Percentiles rank a stretch among this genome's conserved stretches.
Conservation (phyloP, 306 rosid species). For the Quercus engelmannii region DNA sequence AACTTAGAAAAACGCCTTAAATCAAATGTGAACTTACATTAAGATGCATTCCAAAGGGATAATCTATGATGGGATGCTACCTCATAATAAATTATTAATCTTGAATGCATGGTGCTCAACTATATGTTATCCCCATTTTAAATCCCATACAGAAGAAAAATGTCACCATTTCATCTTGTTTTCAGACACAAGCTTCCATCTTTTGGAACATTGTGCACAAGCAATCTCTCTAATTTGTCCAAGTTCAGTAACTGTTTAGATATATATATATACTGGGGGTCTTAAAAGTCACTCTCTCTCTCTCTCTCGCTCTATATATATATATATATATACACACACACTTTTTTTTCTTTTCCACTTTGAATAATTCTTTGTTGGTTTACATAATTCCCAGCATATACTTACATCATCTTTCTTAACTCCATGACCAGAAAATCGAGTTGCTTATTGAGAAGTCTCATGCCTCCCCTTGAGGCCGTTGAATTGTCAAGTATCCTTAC, state of each 20-base stretch:
- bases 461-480: conserved; percentile 27
- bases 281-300: too few relatives aligned
- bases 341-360: background rate
- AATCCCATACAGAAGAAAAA: too few relatives aligned
- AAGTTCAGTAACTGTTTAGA: background rate
- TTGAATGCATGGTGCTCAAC: background rate
- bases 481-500: conserved; percentile 5
- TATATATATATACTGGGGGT: too few relatives aligned
- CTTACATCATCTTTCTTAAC: background rate
- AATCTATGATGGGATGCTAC: background rate
- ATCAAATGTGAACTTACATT: background rate
- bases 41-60: background rate
- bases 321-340: too few relatives aligned
- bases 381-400: conserved; percentile 3
- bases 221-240: background rate
- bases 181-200: background rate
- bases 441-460: conserved; percentile 52
- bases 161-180: conserved; percentile 10
- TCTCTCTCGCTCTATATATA: too few relatives aligned
- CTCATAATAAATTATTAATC: background rate
- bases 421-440: conserved; percentile 62
- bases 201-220: background rate
- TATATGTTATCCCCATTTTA: too few relatives aligned
- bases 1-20: background rate
- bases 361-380: background rate